Evolutionary conservation across 2,329 filamentous ascomycete species (phyloP).

Genomic region (Fusarium hostae): DNA sequence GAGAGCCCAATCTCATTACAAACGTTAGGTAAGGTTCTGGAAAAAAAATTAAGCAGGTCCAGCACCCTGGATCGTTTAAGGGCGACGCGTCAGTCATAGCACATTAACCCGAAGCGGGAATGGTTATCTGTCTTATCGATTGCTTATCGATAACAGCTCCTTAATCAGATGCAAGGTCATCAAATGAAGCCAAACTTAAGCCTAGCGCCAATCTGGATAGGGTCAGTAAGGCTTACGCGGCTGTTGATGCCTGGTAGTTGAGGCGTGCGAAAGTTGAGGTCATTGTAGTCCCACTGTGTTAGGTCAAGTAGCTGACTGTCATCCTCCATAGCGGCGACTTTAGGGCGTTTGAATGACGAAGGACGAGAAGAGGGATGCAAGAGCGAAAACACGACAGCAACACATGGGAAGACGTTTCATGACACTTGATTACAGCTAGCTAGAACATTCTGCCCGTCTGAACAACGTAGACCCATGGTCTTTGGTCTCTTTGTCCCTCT

Average conservation of each 20-base stretch:
- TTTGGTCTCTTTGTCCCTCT: constrained; percentile 1
- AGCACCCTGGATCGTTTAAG: too few species aligned
- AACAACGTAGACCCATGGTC: background rate
- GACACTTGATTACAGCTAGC: background rate
- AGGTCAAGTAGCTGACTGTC: background rate
- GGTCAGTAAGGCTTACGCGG: too few species aligned
- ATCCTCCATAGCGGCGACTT: background rate
- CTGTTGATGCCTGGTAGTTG: background rate
- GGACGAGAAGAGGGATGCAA: background rate
- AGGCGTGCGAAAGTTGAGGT: constrained; percentile 1
- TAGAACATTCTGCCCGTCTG: background rate
- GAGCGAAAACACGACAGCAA: background rate
- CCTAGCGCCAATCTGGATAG: too few species aligned
- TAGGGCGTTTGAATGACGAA: background rate
- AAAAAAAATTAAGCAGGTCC: too few species aligned
- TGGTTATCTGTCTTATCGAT: too few species aligned
- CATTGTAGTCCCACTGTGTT: background rate
- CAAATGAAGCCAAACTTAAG: too few species aligned
- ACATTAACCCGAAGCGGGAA: too few species aligned
- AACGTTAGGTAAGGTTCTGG: too few species aligned
- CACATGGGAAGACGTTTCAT: background rate
- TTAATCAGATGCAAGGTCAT: too few species aligned
- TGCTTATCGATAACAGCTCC: too few species aligned
- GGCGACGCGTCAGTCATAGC: too few species aligned
- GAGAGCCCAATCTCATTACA: too few species aligned